Evolutionary conservation across 2,329 filamentous ascomycete genomes (phyloP).

Genomic region (Fusarium equiseti): DNA sequence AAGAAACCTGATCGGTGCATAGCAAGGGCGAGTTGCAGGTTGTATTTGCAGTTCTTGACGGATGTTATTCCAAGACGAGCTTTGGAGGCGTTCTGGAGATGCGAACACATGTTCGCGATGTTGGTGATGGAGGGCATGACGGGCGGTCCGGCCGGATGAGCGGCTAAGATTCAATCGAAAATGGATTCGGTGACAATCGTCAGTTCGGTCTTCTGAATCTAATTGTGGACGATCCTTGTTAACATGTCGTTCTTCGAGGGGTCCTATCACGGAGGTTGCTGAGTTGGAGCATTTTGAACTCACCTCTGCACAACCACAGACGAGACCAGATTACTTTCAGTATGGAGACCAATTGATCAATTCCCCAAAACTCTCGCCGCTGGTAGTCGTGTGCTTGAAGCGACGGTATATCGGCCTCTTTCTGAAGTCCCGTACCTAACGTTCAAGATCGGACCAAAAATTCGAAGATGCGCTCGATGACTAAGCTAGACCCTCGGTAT

Average conservation of each 20-base stretch:
- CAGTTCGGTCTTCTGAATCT: conserved; percentile 8
- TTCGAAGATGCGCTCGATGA: conserved; percentile 36
- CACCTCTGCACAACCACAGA: conserved; percentile 24
- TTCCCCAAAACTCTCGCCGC: conserved; percentile 7
- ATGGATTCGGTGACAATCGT: neutral
- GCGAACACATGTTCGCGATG: conserved; percentile 85
- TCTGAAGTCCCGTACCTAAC: conserved; percentile 12
- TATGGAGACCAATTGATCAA: neutral
- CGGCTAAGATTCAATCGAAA: neutral
- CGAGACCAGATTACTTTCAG: neutral
- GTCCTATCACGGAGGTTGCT: neutral
- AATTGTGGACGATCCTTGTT: conserved; percentile 10
- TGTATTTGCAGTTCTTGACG: conserved; percentile 82
- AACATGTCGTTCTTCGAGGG: conserved; percentile 5
- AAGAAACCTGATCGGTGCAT: conserved; percentile 88
- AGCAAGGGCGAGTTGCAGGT: conserved; percentile 79
- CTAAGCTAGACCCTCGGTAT: conserved; percentile 30
- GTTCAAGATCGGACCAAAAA: conserved; percentile 41
- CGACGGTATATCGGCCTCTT: conserved; percentile 26
- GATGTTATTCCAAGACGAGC: conserved; percentile 89
- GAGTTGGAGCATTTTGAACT: neutral
- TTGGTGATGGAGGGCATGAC: conserved; percentile 69
- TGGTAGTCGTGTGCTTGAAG: conserved; percentile 14
- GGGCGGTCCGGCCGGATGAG: conserved; percentile 3
- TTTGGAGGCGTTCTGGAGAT: conserved; percentile 88